Conservation (phyloP, 73 alveolate genomes). For the Diophrys sp. region DNA sequence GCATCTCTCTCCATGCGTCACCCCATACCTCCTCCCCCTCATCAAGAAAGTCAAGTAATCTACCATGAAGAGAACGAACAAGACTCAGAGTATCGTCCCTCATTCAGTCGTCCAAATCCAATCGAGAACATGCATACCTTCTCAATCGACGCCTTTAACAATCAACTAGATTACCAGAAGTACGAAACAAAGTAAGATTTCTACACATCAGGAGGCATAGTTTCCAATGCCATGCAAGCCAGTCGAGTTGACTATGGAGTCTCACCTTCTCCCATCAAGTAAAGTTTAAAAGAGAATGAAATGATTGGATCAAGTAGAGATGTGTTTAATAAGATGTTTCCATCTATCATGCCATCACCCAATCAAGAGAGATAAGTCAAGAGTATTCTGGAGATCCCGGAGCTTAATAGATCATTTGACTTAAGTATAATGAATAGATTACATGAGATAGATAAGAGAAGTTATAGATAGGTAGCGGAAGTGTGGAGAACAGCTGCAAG, state of each 20-base stretch:
- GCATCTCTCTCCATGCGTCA: too few relatives aligned
- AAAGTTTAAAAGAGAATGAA: neutral
- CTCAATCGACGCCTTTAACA: slow-evolving; percentile 11
- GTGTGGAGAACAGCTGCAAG: neutral
- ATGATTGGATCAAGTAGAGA: neutral
- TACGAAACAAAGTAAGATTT: neutral
- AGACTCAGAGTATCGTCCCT: too few relatives aligned
- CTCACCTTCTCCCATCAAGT: neutral
- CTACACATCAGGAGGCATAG: neutral
- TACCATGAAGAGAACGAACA: neutral
- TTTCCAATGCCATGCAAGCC: neutral
- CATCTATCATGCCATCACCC: neutral
- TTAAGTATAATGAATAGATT: neutral
- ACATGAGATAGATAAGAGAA: neutral
- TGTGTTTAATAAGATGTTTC: neutral
- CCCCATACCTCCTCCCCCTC: neutral
- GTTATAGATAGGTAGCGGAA: neutral
- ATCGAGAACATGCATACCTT: neutral
- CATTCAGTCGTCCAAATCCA: neutral
- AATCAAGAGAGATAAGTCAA: neutral
- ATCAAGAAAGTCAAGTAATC: neutral
- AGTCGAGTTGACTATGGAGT: neutral
- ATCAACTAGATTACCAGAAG: neutral
- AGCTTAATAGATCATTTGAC: slow-evolving; percentile 1
- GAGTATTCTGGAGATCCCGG: neutral